Percentiles rank a stretch among this genome's conserved stretches.
Evolutionary conservation across 768 basidiomycete genomes (phyloP).

Genomic region (Chalciporus piperatus): DNA sequence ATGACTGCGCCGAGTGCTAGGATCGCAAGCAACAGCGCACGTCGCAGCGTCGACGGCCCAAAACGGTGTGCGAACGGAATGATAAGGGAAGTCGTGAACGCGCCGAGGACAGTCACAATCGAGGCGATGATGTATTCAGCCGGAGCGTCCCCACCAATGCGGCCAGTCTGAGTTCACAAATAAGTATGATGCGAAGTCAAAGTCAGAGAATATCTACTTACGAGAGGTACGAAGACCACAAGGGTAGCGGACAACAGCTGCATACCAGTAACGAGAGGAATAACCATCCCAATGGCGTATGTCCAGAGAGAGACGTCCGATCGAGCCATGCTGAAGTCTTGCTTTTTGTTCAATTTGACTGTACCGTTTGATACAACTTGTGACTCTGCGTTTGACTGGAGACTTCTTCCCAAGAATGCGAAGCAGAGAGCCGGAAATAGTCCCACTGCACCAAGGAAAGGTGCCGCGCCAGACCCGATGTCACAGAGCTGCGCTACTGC

Average conservation of each 20-base stretch:
- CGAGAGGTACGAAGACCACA: slow-evolving; percentile 90
- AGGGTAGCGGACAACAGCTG: slow-evolving; percentile 59
- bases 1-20: slow-evolving; percentile 49
- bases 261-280: slow-evolving; percentile 55
- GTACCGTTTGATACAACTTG: not conserved
- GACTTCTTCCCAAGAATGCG: slow-evolving; percentile 24
- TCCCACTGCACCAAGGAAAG: slow-evolving; percentile 60
- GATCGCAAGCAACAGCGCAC: slow-evolving; percentile 42
- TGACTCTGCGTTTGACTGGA: slow-evolving; percentile 9
- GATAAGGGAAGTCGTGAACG: slow-evolving; percentile 56
- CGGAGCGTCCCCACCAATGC: slow-evolving; percentile 78
- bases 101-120: slow-evolving; percentile 57
- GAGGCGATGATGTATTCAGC: slow-evolving; percentile 87
- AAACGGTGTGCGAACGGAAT: slow-evolving; percentile 78
- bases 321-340: slow-evolving; percentile 6
- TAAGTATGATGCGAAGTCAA: slow-evolving; percentile 4
- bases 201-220: slow-evolving; percentile 27
- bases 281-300: slow-evolving; percentile 59
- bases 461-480: slow-evolving; percentile 75
- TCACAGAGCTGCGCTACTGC: slow-evolving; percentile 58
- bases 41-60: slow-evolving; percentile 39
- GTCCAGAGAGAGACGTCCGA: slow-evolving; percentile 51
- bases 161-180: slow-evolving; percentile 59
- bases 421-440: slow-evolving; percentile 55
- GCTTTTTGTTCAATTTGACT: not conserved